Conservation (phyloP, 2,329 filamentous ascomycete genomes). For the Monosporascus ibericus region DNA sequence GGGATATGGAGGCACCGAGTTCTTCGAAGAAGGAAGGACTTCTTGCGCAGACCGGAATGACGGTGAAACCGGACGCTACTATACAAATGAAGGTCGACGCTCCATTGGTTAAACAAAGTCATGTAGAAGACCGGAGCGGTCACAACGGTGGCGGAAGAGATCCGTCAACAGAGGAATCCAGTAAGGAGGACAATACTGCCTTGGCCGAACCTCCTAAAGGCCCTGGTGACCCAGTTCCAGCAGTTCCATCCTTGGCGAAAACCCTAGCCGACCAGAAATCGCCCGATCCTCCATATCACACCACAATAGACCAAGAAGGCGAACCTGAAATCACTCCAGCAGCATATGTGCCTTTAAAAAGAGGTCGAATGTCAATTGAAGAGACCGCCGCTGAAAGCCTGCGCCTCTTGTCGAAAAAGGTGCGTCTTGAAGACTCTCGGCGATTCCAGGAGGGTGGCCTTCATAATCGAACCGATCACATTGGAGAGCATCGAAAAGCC, state of each 20-base stretch:
- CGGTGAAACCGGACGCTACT: too few species aligned
- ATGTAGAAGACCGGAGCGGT: background rate
- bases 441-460: background rate
- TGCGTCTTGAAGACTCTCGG: background rate
- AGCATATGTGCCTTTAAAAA: background rate
- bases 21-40: background rate
- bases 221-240: background rate
- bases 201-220: background rate
- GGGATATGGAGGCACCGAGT: slow-evolving; percentile 1
- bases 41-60: background rate
- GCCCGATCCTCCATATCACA: background rate
- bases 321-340: background rate
- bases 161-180: background rate
- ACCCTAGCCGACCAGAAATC: background rate
- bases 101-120: too few species aligned
- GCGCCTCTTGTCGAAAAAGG: background rate
- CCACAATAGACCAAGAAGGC: background rate
- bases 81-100: too few species aligned
- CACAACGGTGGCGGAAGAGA: background rate
- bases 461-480: background rate
- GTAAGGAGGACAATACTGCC: background rate
- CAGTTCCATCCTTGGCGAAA: background rate
- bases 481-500: background rate
- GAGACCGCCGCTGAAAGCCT: background rate
- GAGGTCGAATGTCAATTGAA: background rate